Percentiles rank a stretch among this genome's conserved stretches.
phyloP scores from a whole-genome alignment of 352 stramenopile species.

The Globisporangium cystogenes region DNA sequence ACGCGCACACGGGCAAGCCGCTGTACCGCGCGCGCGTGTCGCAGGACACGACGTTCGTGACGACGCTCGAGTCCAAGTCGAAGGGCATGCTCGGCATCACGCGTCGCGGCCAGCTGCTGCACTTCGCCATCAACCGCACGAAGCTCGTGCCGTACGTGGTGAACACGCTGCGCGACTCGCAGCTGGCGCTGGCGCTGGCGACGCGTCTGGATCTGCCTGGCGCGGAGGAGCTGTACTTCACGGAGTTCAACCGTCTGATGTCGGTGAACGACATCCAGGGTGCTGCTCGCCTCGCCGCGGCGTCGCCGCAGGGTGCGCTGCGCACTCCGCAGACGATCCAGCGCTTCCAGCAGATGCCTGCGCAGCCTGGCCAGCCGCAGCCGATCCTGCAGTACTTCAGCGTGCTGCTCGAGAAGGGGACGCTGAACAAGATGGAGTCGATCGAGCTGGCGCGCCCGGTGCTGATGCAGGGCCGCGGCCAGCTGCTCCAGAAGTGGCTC shows the following conservation, averaged over 20 bases:
- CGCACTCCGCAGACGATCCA: constrained; percentile 98
- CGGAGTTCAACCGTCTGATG: constrained; percentile 96
- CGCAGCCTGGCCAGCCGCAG: constrained; percentile 94
- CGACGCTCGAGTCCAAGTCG: constrained; percentile 83
- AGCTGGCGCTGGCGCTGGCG: constrained; percentile 95
- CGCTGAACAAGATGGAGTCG: constrained; percentile 99
- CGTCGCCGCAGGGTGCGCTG: constrained; percentile 88
- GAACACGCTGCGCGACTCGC: constrained; percentile 96
- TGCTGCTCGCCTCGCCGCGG: constrained; percentile 85
- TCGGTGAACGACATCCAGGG: constrained; percentile 80
- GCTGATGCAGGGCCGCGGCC: constrained; percentile 95
- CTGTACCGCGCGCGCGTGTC: constrained; percentile 97
- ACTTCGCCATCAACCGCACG: constrained; percentile 96
- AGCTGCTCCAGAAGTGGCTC: constrained; percentile 99
- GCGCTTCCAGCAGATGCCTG: constrained; percentile 98
- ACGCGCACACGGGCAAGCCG: constrained; percentile 97
- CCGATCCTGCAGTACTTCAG: constrained; percentile 99
- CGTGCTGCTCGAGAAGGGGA: constrained; percentile 96
- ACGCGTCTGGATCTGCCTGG: constrained; percentile 96
- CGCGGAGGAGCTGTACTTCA: constrained; percentile 97
- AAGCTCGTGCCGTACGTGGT: constrained; percentile 99
- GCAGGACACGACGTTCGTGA: constrained; percentile 98
- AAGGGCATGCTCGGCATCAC: constrained; percentile 99
- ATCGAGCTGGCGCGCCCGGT: constrained; percentile 98
- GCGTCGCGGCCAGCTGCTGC: constrained; percentile 94